Percentiles rank a stretch among this genome's conserved stretches.
Conservation (phyloP, 2,329 filamentous ascomycete species). For the Trichoderma breve region DNA sequence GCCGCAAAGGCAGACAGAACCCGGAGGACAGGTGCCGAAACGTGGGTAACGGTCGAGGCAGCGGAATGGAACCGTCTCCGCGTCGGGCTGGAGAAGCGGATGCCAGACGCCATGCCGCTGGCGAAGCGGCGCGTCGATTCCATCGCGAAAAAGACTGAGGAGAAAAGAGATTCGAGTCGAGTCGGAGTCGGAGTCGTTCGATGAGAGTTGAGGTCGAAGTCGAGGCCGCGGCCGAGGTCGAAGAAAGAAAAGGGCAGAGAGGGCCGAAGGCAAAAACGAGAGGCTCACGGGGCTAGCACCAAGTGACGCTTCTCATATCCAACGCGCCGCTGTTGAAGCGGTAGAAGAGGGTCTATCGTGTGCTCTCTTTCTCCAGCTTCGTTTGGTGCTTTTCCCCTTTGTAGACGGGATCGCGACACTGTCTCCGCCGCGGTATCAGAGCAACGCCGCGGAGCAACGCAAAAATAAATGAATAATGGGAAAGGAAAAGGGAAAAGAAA, state of each 20-base stretch:
- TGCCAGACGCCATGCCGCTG: constrained; percentile 19
- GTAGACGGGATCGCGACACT: neutral
- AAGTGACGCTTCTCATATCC: constrained; percentile 19
- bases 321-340: constrained; percentile 23
- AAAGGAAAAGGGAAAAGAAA: neutral
- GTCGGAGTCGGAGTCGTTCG: neutral
- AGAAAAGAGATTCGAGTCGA: neutral
- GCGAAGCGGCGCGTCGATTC: constrained; percentile 15
- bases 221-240: neutral
- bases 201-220: constrained; percentile 1
- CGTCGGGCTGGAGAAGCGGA: neutral
- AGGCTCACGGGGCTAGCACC: constrained; percentile 7
- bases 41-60: neutral
- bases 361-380: neutral
- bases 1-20: constrained; percentile 22
- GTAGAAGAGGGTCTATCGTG: neutral
- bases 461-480: neutral
- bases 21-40: constrained; percentile 11
- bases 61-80: neutral
- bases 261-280: neutral
- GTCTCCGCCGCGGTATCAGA: neutral
- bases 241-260: neutral
- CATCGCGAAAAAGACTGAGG: neutral
- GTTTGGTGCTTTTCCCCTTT: neutral
- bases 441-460: neutral